Base-by-base conservation (phyloP, 768 basidiomycete genomes). In the Erythrobasidium yunnanense region DNA sequence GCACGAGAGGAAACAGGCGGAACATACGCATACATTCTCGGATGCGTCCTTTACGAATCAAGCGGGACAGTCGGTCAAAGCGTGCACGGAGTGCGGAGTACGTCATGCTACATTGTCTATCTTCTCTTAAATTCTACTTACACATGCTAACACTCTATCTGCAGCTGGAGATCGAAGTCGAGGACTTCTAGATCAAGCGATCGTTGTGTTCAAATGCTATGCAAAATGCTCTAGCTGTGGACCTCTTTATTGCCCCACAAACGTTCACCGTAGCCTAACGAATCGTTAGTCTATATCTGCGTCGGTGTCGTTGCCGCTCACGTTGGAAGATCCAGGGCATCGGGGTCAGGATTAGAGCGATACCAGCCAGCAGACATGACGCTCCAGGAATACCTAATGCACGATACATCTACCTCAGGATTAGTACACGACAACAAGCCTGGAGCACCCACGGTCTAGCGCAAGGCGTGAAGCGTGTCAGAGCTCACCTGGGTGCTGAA, bases 21-120 rank as follows among this genome's bases (percentile, higher is more conserved):
- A 90, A 76, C 95, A 99, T 76, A 83, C 81, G 55, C 95, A 99
- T 76, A 81, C 81, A 17, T 97, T 88, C 75, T 84, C 86, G 30
- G 78, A 83, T 18, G 81, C 83, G 67, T 74, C 72, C 7, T 78
- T 76, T 53, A 80, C 80, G 0, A 75, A 79, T 2, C 72, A 66
- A 15, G 80, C 83, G 34, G 85, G 84, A 1, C 76, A 77, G 13
- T 81, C 80, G n/a, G 69, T 68, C 6, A 56, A 96, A 78, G 79
- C 86, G 53, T 97, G 93, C 72, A 84, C 84, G 71, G 83, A 82
- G 68, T 97, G 93, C 77, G 93, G 91, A 17, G 95, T 95, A 75
- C 85, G 86, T 17, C 81, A 18, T 51, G 17, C 22, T 25, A 23
- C n/a, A n/a, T n/a, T n/a, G n/a, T n/a, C n/a, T n/a, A n/a, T n/a